Conservation (phyloP, 495 filamentous ascomycete genomes). For the Opeltia flavorubescens region DNA sequence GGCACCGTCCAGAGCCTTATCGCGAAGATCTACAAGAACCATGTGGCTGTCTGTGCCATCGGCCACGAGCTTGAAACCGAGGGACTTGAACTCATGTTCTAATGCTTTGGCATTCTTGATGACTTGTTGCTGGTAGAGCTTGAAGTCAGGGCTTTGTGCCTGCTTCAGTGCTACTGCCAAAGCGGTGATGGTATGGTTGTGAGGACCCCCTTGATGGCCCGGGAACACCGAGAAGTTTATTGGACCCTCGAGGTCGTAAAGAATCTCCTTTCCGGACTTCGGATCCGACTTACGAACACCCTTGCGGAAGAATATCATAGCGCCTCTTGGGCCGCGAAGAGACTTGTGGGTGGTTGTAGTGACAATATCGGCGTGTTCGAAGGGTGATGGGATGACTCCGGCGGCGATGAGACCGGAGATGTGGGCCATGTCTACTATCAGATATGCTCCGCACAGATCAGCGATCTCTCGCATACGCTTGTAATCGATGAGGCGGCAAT, state of each 20-base stretch:
- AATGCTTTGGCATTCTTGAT: slow-evolving; percentile 85
- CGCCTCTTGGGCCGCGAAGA: slow-evolving; percentile 91
- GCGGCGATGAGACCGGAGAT: slow-evolving; percentile 93
- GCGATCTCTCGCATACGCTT: slow-evolving; percentile 91
- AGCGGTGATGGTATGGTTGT: slow-evolving; percentile 99
- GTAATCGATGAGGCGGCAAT: slow-evolving; percentile 98
- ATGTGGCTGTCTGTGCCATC: slow-evolving; percentile 98
- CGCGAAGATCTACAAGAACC: slow-evolving; percentile 83
- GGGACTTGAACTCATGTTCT: slow-evolving; percentile 62
- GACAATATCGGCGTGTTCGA: slow-evolving; percentile 88
- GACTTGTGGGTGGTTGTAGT: slow-evolving; percentile 99
- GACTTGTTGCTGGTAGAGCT: slow-evolving; percentile 87
- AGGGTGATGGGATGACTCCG: slow-evolving; percentile 87
- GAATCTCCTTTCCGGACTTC: slow-evolving; percentile 78
- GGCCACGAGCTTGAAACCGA: slow-evolving; percentile 85
- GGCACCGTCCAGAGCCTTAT: slow-evolving; percentile 72
- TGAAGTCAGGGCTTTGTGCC: slow-evolving; percentile 85
- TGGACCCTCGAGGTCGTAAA: slow-evolving; percentile 87
- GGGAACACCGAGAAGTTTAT: slow-evolving; percentile 99
- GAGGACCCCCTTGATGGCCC: slow-evolving; percentile 95
- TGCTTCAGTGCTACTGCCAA: slow-evolving; percentile 95
- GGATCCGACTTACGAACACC: slow-evolving; percentile 77
- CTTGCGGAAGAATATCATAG: slow-evolving; percentile 99
- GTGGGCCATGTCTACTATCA: slow-evolving; percentile 96
- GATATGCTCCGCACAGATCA: slow-evolving; percentile 85